Evolutionary conservation across 2,329 filamentous ascomycete genomes (phyloP), one percentile per base, ranked within the genome.

Genomic region (Colletotrichum eleusines): DNA sequence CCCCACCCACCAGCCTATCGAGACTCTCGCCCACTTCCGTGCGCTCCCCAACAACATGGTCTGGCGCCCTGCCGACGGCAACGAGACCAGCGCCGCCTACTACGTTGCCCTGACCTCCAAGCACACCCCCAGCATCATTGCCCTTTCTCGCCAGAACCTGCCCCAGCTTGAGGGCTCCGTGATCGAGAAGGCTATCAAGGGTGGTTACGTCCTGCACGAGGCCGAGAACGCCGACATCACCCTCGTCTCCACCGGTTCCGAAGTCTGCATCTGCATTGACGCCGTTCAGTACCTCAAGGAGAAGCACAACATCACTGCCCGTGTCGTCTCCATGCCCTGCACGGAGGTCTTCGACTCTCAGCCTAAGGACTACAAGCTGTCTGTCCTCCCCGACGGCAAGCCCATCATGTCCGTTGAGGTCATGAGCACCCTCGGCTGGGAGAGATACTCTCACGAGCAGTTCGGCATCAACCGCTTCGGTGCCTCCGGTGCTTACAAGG

Each of bases 401-500:
- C 95, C 96, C 76, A 90, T 94, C 73, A 84, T 99, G 83, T 97
- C 93, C 67, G 93, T 99, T 76, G 96, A 99, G 88, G 95, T 94
- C 82, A 97, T 97, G 93, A 92, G 89, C 84, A 99, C 96, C 76
- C 91, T 98, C 85, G 96, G 96, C 77, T 99, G 96, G 96, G 95
- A 98, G 90, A 93, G 95, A 84, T 99, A 98, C 87, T 93, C 94
- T 71, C 95, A 99, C 86, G 96, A 99, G 90, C 96, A 99, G 87
- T 99, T 99, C 80, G 96, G 96, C 82, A 91, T 99, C 76, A 99
- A 99, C 92, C 91, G 96, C 82, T 99, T 99, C 84, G 96, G 96
- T 90, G 95, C 95, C 76, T 97, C 94, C 67, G 96, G 95, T 79
- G 92, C 95, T 76, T 98, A 98, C 89, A 95, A 95, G 91, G 92